Conservation (phyloP, 2,329 filamentous ascomycete genomes). For the Aspergillus quadrilineatus region DNA sequence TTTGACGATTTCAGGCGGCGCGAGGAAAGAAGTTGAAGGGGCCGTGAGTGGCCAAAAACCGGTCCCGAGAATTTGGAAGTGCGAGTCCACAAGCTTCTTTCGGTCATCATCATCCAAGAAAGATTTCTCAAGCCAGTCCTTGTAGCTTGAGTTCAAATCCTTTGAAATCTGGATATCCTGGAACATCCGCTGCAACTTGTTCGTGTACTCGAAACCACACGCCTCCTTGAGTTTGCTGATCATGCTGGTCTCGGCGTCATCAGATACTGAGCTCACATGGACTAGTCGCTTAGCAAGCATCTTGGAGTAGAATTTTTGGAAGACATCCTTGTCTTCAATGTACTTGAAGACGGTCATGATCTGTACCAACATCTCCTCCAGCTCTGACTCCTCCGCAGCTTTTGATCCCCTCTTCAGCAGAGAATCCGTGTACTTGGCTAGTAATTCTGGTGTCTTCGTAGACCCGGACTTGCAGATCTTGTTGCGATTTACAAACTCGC, state of each 20-base stretch:
- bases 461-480: conserved; percentile 91
- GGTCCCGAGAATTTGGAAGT: conserved; percentile 90
- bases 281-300: conserved; percentile 94
- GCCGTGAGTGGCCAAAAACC: conserved; percentile 94
- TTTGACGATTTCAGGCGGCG: conserved; percentile 77
- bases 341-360: conserved; percentile 99
- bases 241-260: conserved; percentile 98
- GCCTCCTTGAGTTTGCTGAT: conserved; percentile 99
- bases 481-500: conserved; percentile 97
- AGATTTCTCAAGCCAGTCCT: conserved; percentile 68
- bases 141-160: conserved; percentile 88
- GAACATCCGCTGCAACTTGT: conserved; percentile 99
- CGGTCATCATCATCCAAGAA: conserved; percentile 62
- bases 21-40: conserved; percentile 83
- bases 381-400: conserved; percentile 87
- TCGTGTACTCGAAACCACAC: conserved; percentile 98
- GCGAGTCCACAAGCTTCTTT: conserved; percentile 75
- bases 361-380: conserved; percentile 82
- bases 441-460: conserved; percentile 87
- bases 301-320: conserved; percentile 98
- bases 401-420: conserved; percentile 87
- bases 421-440: conserved; percentile 93
- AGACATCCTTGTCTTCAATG: conserved; percentile 99
- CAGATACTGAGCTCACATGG: conserved; percentile 90
- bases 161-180: conserved; percentile 99